A percentile compares a stretch with the other conserved stretches of the same genome.
These are phyloP conservation scores for Bipolaris oryzae DNA, from an alignment of 2,329 filamentous ascomycete genomes.

Conservation along the genomic window DNA sequence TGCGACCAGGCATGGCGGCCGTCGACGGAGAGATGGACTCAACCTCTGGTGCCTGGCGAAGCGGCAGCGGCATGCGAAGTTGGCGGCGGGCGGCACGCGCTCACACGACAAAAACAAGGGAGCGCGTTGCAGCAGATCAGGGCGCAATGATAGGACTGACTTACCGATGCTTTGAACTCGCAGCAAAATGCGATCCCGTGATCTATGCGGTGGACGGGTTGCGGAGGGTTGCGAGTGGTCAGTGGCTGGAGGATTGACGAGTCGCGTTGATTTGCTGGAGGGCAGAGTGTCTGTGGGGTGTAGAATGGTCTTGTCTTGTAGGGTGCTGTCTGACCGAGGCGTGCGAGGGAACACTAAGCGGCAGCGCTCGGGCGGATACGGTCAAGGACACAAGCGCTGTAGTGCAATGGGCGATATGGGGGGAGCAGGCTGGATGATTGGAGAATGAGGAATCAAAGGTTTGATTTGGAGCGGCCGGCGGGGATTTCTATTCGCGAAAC, in stretches of 20 bases:
- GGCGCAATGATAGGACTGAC: slow-evolving; percentile 28
- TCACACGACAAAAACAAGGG: not conserved
- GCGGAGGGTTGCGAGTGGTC: slow-evolving; percentile 7
- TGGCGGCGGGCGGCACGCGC: not conserved
- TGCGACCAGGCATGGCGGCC: not conserved
- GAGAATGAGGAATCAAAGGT: slow-evolving; percentile 24
- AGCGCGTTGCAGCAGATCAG: slow-evolving; percentile 13
- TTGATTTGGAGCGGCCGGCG: slow-evolving; percentile 24
- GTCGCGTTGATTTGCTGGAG: slow-evolving; percentile 32
- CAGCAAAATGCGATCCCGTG: slow-evolving; percentile 45
- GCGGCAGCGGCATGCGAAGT: not conserved
- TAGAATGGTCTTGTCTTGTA: slow-evolving; percentile 27
- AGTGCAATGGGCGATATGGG: slow-evolving; percentile 20
- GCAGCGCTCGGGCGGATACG: not conserved
- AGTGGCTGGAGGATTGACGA: slow-evolving; percentile 14
- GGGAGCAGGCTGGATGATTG: slow-evolving; percentile 28
- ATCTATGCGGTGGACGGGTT: slow-evolving; percentile 35
- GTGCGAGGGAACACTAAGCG: slow-evolving; percentile 15
- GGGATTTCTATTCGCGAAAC: slow-evolving; percentile 20
- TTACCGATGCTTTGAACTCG: slow-evolving; percentile 44
- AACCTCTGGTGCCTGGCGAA: not conserved
- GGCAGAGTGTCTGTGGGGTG: slow-evolving; percentile 12
- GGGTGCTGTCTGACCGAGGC: slow-evolving; percentile 1
- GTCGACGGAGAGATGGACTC: not conserved
- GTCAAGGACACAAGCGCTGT: slow-evolving; percentile 25